Base-by-base conservation (phyloP, 768 basidiomycete species). In the Guyanaporus albipodus region DNA sequence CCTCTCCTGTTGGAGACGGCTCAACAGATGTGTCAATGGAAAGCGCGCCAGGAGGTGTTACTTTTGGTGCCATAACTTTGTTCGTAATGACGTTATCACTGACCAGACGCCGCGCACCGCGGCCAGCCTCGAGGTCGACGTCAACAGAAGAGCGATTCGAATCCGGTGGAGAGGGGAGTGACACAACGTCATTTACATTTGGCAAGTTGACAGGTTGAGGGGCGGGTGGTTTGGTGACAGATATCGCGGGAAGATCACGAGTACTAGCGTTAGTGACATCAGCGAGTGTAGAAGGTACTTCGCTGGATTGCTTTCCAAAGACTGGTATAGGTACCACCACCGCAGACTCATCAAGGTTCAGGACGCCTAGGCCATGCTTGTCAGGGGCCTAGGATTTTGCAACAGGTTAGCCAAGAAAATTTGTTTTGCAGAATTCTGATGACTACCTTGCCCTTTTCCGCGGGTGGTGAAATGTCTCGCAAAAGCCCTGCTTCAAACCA, bases 401-500 rank as follows among this genome's bases (percentile, higher is more conserved):
- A 41, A 47, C 8, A 43, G 14, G 28, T 63, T n/a, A 59, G 65
- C 29, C 38, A 52, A 46, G 31, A 45, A 33, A 46, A 41, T 22
- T n/a, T 31, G 18, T 27, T 24, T 21, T 21, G 34, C 12, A 21
- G 29, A 46, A 44, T 37, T 34, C 28, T 19, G 48, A 36, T n/a
- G 61, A 70, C 59, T 63, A 74, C 80, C 72, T 82, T 79, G 59
- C 61, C 67, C 55, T 75, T 75, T 53, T 74, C 72, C 15, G 38
- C 32, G 27, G 73, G 67, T 6, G 68, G 47, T 26, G 72, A 62
- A 29, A 68, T 46, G 41, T 80, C 79, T 23, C 79, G 66, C 27
- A 90, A 73, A 27, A 91, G 64, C 3, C 92, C 92, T 21, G 80
- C 74, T 55, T 87, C 82, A 44, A 85, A 80, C 93, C 94, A 97